Evolutionary conservation across 345 rosid species (phyloP), one percentile per base, ranked within the genome.

Genomic region (Raphanus sativus): DNA sequence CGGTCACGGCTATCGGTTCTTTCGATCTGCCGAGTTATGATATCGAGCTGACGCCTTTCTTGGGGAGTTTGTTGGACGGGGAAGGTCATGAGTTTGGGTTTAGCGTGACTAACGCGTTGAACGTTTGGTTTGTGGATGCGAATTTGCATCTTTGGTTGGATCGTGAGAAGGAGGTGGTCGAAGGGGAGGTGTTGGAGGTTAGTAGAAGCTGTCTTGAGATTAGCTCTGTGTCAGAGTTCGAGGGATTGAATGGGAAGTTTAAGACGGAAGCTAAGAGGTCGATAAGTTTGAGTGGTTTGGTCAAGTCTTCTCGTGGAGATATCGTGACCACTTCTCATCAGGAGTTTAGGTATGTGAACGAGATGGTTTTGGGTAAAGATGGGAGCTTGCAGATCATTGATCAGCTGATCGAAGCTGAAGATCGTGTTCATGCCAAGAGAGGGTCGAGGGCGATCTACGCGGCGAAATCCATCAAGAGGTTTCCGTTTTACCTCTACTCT

Each of bases 61-160:
- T 94, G 68, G 96, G 86, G n/a, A 85, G 63, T 15, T 45, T 94
- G 30, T 77, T 94, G 76, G 98, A 91, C 75, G 93, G 94, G 4
- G 75, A 85, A 81, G 69, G 21, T 48, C 98, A 94, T 65, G 52
- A 79, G 73, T 13, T 94, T 0, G 86, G 87, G 25, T 90, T 94
- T 73, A 77, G 87, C 26, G 94, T 94, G 70, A 89, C 93, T 0
- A 90, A 90, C 77, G 90, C 96, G 25, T 82, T 94, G 85, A 85
- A 91, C 70, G 92, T 90, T 59, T 94, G 98, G 97, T 88, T 80
- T 38, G 67, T 94, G 0, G 93, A 94, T 76, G 97, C 91, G 8
- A 94, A 94, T 82, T 81, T 94, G 90, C 98, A 94, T 74, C 90
- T 94, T 62, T 94, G 98, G 96, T 79, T 91, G 84, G 87, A 84